Conservation (phyloP, 2,329 filamentous ascomycete genomes). For the Alternaria consortialis region DNA sequence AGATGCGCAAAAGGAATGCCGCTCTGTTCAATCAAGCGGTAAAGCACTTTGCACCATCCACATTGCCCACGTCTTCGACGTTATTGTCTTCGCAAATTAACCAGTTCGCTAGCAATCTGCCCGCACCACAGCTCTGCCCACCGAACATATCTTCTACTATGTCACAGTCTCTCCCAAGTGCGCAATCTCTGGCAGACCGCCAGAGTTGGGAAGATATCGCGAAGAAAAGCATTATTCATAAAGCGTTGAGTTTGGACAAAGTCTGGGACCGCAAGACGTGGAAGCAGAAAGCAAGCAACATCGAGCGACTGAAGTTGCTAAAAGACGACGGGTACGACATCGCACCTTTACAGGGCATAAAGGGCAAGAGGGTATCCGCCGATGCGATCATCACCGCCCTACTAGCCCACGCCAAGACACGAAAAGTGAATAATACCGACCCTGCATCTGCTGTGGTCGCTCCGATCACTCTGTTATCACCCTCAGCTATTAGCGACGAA, state of each 20-base stretch:
- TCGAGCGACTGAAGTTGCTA: constrained; percentile 14
- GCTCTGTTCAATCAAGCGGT: not conserved
- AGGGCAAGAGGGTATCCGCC: not conserved
- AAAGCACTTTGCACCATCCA: not conserved
- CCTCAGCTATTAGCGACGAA: not conserved
- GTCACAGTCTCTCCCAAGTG: not conserved
- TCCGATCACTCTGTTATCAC: too few species aligned
- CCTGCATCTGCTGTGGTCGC: not conserved
- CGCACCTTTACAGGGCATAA: not conserved
- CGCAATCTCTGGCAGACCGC: not conserved
- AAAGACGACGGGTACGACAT: constrained; percentile 25
- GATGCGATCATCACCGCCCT: constrained; percentile 13
- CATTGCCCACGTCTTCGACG: not conserved
- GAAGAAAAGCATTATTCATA: not conserved
- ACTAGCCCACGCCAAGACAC: constrained; percentile 1
- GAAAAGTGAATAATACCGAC: not conserved
- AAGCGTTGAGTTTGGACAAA: constrained; percentile 7
- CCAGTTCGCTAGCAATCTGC: not conserved
- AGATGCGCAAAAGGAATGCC: not conserved
- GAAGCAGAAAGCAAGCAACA: constrained; percentile 21
- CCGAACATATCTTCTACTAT: not conserved
- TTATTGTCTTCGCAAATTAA: not conserved
- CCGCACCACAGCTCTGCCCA: not conserved
- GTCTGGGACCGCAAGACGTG: constrained; percentile 15
- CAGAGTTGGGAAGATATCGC: constrained; percentile 8